Evolutionary conservation across 768 basidiomycete species (phyloP).

Genomic region (Tephrocybe rancida): DNA sequence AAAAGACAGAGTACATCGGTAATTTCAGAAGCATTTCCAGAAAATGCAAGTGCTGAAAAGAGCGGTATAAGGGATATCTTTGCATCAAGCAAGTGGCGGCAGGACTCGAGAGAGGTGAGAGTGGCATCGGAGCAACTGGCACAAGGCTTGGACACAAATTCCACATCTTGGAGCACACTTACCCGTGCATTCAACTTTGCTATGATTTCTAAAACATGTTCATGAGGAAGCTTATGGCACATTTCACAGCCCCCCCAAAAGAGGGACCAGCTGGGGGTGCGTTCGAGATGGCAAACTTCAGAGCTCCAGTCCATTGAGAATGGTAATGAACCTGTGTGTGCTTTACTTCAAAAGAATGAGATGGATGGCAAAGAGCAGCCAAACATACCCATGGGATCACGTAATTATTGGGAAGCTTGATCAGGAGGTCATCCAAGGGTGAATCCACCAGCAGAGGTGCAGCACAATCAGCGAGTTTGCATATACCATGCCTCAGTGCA

Average conservation of each 20-base stretch:
- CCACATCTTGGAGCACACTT: background rate
- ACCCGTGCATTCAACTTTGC: background rate
- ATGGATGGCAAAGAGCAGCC: background rate
- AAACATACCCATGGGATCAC: constrained; percentile 4
- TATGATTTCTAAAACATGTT: background rate
- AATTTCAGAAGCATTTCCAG: too few relatives aligned
- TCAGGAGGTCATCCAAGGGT: constrained; percentile 3
- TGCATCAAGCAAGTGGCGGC: too few relatives aligned
- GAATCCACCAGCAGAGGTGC: constrained; percentile 6
- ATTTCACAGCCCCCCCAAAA: background rate
- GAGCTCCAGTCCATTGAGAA: background rate
- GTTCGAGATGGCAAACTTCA: background rate
- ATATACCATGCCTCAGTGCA: constrained; percentile 1
- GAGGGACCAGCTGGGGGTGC: too few relatives aligned
- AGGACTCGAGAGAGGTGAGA: too few relatives aligned
- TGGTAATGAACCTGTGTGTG: constrained; percentile 3
- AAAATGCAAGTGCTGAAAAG: too few relatives aligned
- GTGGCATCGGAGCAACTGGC: background rate
- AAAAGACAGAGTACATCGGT: too few relatives aligned
- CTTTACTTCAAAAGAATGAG: background rate
- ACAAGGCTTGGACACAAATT: background rate
- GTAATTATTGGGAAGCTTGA: background rate
- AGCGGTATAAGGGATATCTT: too few relatives aligned
- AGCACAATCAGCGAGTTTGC: background rate
- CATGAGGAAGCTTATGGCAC: background rate